Percentiles rank a stretch among this genome's conserved stretches.
Evolutionary conservation across 257 asterid genomes (phyloP).

Genomic region (Solanum habrochaites): DNA sequence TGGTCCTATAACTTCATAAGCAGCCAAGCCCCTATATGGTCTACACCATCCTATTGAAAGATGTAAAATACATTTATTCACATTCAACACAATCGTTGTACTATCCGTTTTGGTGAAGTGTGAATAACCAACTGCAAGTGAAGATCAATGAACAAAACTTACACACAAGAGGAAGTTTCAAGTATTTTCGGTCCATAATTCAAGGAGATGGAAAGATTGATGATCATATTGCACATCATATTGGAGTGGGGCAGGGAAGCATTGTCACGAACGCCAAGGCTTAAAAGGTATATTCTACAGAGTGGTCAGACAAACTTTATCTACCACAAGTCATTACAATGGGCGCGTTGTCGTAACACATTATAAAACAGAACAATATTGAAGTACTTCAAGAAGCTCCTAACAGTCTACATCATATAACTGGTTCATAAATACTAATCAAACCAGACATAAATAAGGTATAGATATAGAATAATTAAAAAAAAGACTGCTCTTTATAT

Average conservation of each 20-base stretch:
- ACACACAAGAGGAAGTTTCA: background rate
- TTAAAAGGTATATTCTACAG: background rate
- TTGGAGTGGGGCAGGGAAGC: background rate
- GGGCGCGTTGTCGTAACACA: background rate
- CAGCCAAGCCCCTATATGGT: background rate
- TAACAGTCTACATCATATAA: background rate
- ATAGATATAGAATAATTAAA: background rate
- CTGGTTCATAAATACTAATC: background rate
- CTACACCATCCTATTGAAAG: background rate
- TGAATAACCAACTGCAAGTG: background rate
- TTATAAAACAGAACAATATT: background rate
- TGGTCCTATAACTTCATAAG: background rate
- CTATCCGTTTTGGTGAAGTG: background rate
- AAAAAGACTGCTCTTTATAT: background rate
- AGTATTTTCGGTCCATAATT: background rate
- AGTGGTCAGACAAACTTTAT: background rate
- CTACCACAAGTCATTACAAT: background rate
- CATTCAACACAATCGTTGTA: background rate
- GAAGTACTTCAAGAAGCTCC: background rate
- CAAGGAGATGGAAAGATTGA: background rate
- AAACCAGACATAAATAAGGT: background rate
- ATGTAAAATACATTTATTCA: background rate
- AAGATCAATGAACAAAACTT: background rate
- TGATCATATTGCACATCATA: background rate
- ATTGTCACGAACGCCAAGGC: background rate